phyloP scores from a whole-genome alignment of 2,329 filamentous ascomycete species.

The Rhynchosporium agropyri region DNA sequence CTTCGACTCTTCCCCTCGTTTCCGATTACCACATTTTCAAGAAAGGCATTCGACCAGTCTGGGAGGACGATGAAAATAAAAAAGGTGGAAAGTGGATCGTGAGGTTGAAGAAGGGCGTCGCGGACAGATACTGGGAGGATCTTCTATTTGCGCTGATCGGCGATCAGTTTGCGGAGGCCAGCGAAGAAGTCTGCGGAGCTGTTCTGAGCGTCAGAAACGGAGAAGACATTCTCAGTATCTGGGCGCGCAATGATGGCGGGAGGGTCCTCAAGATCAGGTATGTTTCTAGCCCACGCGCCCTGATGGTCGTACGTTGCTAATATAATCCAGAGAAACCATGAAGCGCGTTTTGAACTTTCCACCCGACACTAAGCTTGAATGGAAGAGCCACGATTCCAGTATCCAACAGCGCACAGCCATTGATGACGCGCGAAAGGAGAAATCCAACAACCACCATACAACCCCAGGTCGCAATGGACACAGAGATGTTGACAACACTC shows the following conservation, averaged over 20 bases:
- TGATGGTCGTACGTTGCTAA: constrained; percentile 24
- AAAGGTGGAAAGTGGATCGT: constrained; percentile 97
- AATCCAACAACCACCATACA: constrained; percentile 52
- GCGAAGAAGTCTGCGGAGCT: constrained; percentile 91
- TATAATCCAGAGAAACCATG: constrained; percentile 77
- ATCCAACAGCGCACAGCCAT: constrained; percentile 90
- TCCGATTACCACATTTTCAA: constrained; percentile 99
- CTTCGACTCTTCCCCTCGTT: constrained; percentile 83
- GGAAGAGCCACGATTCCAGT: constrained; percentile 95
- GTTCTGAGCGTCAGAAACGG: constrained; percentile 93
- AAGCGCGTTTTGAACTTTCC: constrained; percentile 87
- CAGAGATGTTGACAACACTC: constrained; percentile 33
- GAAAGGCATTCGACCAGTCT: constrained; percentile 92
- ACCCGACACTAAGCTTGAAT: constrained; percentile 85
- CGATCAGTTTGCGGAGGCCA: constrained; percentile 89
- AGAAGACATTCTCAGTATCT: constrained; percentile 96
- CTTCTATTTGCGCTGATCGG: constrained; percentile 87
- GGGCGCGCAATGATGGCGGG: constrained; percentile 91
- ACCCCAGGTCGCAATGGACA: constrained; percentile 34
- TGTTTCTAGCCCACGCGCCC: constrained; percentile 39
- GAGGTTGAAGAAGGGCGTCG: constrained; percentile 93
- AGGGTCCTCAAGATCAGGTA: constrained; percentile 96
- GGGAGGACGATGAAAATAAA: constrained; percentile 98
- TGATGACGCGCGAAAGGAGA: constrained; percentile 89
- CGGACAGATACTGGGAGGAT: constrained; percentile 96